Evolutionary conservation across 441 rosid species (phyloP).

Genomic region (Eugenia klotzschiana): DNA sequence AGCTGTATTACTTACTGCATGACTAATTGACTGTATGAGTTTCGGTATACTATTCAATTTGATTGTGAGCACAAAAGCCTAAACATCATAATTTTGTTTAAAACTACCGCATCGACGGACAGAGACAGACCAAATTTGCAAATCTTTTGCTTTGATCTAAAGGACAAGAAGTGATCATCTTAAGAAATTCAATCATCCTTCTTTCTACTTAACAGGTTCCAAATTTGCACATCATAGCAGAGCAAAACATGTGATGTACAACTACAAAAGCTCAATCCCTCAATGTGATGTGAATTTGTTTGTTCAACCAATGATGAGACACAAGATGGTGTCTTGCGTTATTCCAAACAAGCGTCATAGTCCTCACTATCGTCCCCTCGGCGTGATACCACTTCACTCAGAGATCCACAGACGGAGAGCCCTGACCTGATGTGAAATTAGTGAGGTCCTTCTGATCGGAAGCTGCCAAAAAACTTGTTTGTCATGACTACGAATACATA

Average conservation of each 20-base stretch:
- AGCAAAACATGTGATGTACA: background rate
- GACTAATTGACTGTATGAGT: background rate
- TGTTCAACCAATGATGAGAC: too few relatives aligned
- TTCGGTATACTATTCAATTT: background rate
- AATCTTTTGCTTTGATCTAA: background rate
- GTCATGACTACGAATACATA: too few relatives aligned
- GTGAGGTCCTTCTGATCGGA: background rate
- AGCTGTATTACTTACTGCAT: background rate
- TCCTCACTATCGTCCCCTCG: background rate
- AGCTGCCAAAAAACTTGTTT: background rate
- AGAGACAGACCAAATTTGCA: background rate
- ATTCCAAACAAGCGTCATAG: background rate
- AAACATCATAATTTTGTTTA: background rate
- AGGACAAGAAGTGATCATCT: background rate
- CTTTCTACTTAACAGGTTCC: background rate
- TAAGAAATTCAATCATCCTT: background rate
- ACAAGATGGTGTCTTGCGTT: too few relatives aligned
- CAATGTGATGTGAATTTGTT: background rate
- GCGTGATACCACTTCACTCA: background rate
- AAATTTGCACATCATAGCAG: too few relatives aligned
- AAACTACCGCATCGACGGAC: background rate
- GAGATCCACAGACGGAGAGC: background rate
- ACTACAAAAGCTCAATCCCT: background rate
- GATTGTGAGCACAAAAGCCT: background rate
- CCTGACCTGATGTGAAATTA: background rate